Percentiles rank a stretch among this genome's conserved stretches.
phyloP scores from a whole-genome alignment of 1,284 basidiomycete species.

The Ustilago lituana region DNA sequence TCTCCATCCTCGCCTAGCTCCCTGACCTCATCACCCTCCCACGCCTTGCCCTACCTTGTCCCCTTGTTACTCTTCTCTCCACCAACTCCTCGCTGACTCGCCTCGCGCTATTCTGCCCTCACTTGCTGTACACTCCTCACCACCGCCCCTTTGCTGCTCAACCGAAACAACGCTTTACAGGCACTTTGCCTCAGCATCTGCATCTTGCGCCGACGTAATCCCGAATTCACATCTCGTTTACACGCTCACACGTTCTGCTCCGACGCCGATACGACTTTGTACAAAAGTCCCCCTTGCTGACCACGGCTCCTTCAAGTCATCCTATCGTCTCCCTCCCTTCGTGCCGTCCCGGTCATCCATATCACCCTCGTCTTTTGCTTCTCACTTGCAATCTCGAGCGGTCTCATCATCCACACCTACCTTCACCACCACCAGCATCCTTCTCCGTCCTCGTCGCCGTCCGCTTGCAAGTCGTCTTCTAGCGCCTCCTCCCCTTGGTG shows the following conservation, averaged over 20 bases:
- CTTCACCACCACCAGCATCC: conserved; percentile 22
- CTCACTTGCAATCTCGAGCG: neutral
- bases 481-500: no score
- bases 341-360: conserved; percentile 7
- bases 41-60: conserved; percentile 2
- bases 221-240: neutral
- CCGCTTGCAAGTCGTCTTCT: no score
- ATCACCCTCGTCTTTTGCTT: neutral
- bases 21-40: conserved; percentile 23
- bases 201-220: conserved; percentile 23
- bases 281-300: conserved; percentile 28
- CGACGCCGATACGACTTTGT: conserved; percentile 13
- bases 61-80: neutral
- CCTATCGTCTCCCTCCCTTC: conserved; percentile 4
- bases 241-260: conserved; percentile 1
- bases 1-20: conserved; percentile 1
- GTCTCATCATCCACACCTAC: conserved; percentile 13
- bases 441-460: conserved; percentile 1
- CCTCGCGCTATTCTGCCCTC: conserved; percentile 7
- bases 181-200: conserved; percentile 6
- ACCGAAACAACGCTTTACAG: conserved; percentile 18
- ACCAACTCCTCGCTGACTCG: conserved; percentile 2
- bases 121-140: conserved; percentile 2
- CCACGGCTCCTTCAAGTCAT: neutral
- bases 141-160: neutral